phyloP scores from a whole-genome alignment of 2,329 filamentous ascomycete species.

The Alternaria ventricosa region DNA sequence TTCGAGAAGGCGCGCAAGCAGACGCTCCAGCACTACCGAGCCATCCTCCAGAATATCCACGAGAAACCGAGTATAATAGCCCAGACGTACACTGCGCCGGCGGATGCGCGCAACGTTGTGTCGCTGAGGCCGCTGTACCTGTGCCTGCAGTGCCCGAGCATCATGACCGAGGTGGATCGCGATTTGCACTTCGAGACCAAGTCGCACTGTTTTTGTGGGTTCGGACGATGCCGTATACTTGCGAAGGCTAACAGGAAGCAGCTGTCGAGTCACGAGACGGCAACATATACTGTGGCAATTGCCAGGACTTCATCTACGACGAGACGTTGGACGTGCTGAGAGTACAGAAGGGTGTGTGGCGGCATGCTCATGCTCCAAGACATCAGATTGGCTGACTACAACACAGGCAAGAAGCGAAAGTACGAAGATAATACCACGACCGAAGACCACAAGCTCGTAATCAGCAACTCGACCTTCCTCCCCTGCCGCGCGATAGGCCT shows the following conservation, averaged over 20 bases:
- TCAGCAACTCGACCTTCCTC: constrained; percentile 76
- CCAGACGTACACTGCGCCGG: constrained; percentile 63
- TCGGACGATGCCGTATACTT: background rate
- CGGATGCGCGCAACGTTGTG: constrained; percentile 65
- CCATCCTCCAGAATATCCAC: constrained; percentile 73
- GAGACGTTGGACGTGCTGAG: constrained; percentile 79
- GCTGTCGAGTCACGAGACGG: constrained; percentile 80
- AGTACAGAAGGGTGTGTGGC: constrained; percentile 67
- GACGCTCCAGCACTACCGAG: constrained; percentile 74
- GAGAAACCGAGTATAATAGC: constrained; percentile 69
- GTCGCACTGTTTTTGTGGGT: constrained; percentile 74
- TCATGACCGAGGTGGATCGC: constrained; percentile 70
- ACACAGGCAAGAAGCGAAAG: constrained; percentile 71
- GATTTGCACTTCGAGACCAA: constrained; percentile 72
- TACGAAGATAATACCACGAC: constrained; percentile 68
- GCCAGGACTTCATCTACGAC: constrained; percentile 83
- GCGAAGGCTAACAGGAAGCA: constrained; percentile 47
- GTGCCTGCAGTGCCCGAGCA: constrained; percentile 71
- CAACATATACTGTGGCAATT: constrained; percentile 79
- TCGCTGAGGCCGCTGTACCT: constrained; percentile 61
- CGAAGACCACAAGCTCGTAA: constrained; percentile 78
- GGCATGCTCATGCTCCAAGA: background rate
- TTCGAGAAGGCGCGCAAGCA: constrained; percentile 71
- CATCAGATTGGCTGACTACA: constrained; percentile 30
- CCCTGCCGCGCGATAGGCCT: constrained; percentile 88